Base-by-base conservation (phyloP, 2,329 filamentous ascomycete genomes). In the Anisogramma anomala region DNA sequence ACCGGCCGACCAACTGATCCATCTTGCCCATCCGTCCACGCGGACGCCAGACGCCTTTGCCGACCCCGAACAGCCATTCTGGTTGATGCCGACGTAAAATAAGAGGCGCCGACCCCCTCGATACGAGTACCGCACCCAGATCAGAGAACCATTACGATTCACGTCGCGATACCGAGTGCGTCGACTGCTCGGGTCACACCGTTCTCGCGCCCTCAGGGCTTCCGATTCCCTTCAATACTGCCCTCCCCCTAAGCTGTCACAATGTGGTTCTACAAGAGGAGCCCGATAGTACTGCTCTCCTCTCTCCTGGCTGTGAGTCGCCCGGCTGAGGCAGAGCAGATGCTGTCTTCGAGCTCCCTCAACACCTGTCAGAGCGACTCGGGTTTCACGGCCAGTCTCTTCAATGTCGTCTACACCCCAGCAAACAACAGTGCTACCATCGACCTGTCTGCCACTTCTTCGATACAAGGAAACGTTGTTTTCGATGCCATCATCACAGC, bases 311-410 rank as follows among this genome's bases (percentile, higher is more conserved):
- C 62, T 30, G 45, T 68, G 41, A 50, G 61, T 27, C 57, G 73
- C 38, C 62, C 73, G 45, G 70, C 67, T 14, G 55, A 74, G 44
- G 82, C 76, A 48, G 69, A 77, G 56, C 72, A 71, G 49, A 68
- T 85, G 55, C 82, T 96, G 54, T 70, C 79, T 53, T 91, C 88
- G 42, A 84, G 74, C 57, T 93, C 88, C 19, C 73, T 95, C 52
- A 87, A 84, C 61, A 74, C 82, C 34, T 95, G 88, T 64, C 83
- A 88, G 69, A 68, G 77, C 45, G 81, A 89, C 62, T 89, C 84
- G 20, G 80, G 79, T 55, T 93, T 95, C 62, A 83, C 84, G 4
- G 87, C 88, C 53, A 87, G 82, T 52, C 72, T 91, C 45, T 94
- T 95, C 74, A 82, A 93, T 52, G 82, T 94, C 59, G 66, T 77